Percentiles rank a stretch among this genome's conserved stretches.
phyloP scores from a whole-genome alignment of 139 green algal genomes.

The Eudorina sp. region DNA sequence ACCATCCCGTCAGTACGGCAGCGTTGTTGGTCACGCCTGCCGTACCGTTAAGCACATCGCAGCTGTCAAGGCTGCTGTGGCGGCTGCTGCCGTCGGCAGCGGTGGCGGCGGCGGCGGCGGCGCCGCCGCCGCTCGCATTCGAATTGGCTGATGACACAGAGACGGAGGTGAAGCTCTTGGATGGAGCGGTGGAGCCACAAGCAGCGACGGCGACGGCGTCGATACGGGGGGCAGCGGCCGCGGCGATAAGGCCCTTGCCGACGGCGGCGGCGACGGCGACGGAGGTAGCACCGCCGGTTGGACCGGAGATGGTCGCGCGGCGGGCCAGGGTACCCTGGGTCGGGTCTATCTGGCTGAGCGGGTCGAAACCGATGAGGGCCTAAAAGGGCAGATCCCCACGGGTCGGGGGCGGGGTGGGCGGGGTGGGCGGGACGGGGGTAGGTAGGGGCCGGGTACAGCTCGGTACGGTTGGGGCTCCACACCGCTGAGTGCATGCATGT shows the following conservation, averaged over 20 bases:
- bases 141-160: neutral
- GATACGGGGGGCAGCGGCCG: slow-evolving; percentile 27
- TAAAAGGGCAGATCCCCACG: no score
- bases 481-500: no score
- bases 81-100: slow-evolving; percentile 10
- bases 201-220: neutral
- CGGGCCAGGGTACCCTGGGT: neutral
- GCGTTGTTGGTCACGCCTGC: neutral
- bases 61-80: slow-evolving; percentile 36
- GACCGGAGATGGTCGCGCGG: neutral
- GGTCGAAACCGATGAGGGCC: slow-evolving; percentile 50
- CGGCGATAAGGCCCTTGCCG: slow-evolving; percentile 37
- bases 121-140: neutral
- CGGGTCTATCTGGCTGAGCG: neutral
- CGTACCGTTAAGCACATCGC: neutral
- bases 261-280: no score
- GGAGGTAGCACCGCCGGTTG: no score
- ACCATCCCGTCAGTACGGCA: slow-evolving; percentile 12
- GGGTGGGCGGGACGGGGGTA: no score
- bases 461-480: no score
- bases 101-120: neutral
- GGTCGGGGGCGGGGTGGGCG: no score
- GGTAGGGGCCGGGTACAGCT: no score
- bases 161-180: neutral
- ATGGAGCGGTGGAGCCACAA: neutral